phyloP scores from a whole-genome alignment of 441 rosid species.

The Pelargonium citronellum region DNA sequence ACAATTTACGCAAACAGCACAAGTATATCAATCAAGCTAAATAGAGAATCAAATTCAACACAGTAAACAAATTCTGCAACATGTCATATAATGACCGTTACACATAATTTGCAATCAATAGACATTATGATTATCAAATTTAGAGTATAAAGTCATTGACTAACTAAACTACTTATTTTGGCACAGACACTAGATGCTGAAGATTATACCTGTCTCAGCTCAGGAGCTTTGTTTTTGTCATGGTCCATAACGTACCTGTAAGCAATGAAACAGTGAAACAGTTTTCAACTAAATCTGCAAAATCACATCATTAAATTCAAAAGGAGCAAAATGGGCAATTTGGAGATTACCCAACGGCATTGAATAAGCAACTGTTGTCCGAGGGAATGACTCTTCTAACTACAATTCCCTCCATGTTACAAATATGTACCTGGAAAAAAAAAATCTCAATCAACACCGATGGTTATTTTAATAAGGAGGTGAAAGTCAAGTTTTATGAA shows the following conservation, averaged over 20 bases:
- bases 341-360: slow-evolving; percentile 67
- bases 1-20: not conserved
- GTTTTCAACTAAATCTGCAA: not conserved
- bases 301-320: slow-evolving; percentile 13
- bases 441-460: not conserved
- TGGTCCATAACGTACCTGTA: slow-evolving; percentile 83
- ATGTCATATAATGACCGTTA: not conserved
- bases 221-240: slow-evolving; percentile 36
- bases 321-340: slow-evolving; percentile 1
- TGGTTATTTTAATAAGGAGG: not conserved
- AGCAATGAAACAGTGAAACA: slow-evolving; percentile 14
- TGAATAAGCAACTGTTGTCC: slow-evolving; percentile 92
- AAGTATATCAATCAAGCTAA: not conserved
- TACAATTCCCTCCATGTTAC: slow-evolving; percentile 65
- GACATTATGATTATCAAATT: not conserved
- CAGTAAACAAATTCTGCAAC: not conserved
- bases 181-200: not conserved
- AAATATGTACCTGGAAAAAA: slow-evolving; percentile 16
- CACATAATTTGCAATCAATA: not conserved
- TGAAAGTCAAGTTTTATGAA: not conserved
- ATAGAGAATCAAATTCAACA: not conserved
- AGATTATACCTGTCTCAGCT: slow-evolving; percentile 22
- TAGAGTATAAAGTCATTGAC: too few relatives aligned
- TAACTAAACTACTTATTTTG: not conserved
- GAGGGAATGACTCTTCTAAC: slow-evolving; percentile 89